These are phyloP conservation scores for Vitis labrusca DNA, from an alignment of 164 flowering plant species.

Conservation along the genomic window DNA sequence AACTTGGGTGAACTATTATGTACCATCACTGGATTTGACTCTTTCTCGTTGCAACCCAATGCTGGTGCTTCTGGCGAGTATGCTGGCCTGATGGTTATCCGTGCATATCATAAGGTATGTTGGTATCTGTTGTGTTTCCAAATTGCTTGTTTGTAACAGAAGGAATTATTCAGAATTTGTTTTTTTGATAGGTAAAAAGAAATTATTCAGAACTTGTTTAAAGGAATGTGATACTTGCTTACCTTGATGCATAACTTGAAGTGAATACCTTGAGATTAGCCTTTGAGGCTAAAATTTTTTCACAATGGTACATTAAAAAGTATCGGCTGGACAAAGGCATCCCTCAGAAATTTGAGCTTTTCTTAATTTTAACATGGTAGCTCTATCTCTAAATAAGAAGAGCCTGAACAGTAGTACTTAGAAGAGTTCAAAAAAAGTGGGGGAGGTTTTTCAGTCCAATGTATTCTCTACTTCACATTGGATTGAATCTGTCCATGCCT, in stretches of 20 bases:
- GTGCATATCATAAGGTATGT: constrained; percentile 91
- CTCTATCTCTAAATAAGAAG: not conserved
- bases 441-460: not conserved
- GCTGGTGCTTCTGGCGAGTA: constrained; percentile 99
- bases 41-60: constrained; percentile 98
- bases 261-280: no score
- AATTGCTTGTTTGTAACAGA: not conserved
- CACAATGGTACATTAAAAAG: no score
- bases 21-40: constrained; percentile 94
- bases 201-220: no score
- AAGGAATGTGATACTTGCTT: no score
- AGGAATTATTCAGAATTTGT: not conserved
- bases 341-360: no score
- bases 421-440: not conserved
- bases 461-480: not conserved
- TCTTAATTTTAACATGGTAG: not conserved
- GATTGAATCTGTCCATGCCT: no score
- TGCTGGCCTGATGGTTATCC: constrained; percentile 99
- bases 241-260: no score
- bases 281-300: no score
- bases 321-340: no score
- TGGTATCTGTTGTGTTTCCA: not conserved
- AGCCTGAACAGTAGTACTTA: no score
- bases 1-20: constrained; percentile 82
- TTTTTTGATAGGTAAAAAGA: no score